Conservation (phyloP, 305 asterid genomes). For the Fraxinus dipetala region DNA sequence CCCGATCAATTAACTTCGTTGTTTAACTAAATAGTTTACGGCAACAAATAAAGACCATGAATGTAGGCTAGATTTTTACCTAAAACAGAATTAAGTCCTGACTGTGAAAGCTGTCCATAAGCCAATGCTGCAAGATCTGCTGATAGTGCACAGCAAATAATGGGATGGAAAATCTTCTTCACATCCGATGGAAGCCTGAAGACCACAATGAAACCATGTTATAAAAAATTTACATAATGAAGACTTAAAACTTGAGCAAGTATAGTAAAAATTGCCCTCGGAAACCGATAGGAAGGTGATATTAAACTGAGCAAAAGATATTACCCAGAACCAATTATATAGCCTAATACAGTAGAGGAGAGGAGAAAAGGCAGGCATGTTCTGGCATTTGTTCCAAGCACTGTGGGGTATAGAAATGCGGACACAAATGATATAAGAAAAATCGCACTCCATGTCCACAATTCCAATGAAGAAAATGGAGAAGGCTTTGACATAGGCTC, state of each 20-base stretch:
- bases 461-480: conserved; percentile 68
- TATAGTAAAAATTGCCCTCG: neutral
- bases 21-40: neutral
- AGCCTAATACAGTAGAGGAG: conserved; percentile 81
- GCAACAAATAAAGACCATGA: neutral
- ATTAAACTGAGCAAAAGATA: conserved; percentile 19
- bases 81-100: conserved; percentile 75
- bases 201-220: conserved; percentile 18
- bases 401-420: conserved; percentile 63
- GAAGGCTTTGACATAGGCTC: conserved; percentile 94
- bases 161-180: conserved; percentile 86
- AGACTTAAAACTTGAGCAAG: neutral
- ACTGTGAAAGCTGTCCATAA: conserved; percentile 58
- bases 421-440: conserved; percentile 62
- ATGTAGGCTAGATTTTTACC: conserved; percentile 41
- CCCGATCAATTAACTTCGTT: neutral
- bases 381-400: conserved; percentile 78
- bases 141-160: conserved; percentile 77
- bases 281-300: neutral
- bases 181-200: conserved; percentile 69
- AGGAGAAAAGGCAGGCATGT: conserved; percentile 92
- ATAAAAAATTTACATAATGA: neutral
- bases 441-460: conserved; percentile 74
- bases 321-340: conserved; percentile 83
- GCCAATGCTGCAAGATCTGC: conserved; percentile 86